Conservation (phyloP, 768 basidiomycete species). For the Saitozyma podzolica region DNA sequence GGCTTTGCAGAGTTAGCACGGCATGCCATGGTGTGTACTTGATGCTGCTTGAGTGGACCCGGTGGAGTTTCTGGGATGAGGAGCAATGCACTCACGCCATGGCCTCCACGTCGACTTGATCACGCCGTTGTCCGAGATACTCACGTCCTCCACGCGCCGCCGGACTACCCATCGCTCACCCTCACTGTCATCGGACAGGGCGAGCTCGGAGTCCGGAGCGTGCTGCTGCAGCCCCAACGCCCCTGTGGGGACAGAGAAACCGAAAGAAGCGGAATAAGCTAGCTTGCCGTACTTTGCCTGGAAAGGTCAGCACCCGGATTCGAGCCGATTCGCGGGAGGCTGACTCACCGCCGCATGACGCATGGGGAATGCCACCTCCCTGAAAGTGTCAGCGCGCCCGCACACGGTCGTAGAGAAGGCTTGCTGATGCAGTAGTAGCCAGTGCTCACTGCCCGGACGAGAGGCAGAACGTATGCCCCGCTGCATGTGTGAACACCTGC, state of each 20-base stretch:
- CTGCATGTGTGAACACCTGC: constrained; percentile 32
- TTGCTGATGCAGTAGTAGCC: too few relatives aligned
- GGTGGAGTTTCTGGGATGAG: too few relatives aligned
- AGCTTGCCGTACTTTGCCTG: constrained; percentile 70
- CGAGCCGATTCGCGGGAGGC: constrained; percentile 64
- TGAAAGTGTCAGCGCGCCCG: too few relatives aligned
- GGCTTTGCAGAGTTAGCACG: constrained; percentile 24
- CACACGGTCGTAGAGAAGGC: too few relatives aligned
- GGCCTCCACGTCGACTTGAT: constrained; percentile 71
- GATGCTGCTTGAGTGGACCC: not conserved
- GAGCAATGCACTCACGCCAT: constrained; percentile 54
- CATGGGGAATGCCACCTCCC: constrained; percentile 16
- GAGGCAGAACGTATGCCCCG: constrained; percentile 64
- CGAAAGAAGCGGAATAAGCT: constrained; percentile 71
- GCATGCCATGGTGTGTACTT: not conserved
- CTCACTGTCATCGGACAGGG: constrained; percentile 64
- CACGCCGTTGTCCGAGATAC: constrained; percentile 26
- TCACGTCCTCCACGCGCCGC: constrained; percentile 62
- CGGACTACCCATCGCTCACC: constrained; percentile 73
- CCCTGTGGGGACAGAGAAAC: constrained; percentile 70
- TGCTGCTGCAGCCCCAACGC: constrained; percentile 67
- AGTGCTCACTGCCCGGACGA: constrained; percentile 63
- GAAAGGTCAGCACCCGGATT: constrained; percentile 62
- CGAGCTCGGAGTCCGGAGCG: constrained; percentile 67
- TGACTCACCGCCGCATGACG: constrained; percentile 12